Base-by-base conservation (phyloP, 257 asterid species). In the Scutellaria minor region DNA sequence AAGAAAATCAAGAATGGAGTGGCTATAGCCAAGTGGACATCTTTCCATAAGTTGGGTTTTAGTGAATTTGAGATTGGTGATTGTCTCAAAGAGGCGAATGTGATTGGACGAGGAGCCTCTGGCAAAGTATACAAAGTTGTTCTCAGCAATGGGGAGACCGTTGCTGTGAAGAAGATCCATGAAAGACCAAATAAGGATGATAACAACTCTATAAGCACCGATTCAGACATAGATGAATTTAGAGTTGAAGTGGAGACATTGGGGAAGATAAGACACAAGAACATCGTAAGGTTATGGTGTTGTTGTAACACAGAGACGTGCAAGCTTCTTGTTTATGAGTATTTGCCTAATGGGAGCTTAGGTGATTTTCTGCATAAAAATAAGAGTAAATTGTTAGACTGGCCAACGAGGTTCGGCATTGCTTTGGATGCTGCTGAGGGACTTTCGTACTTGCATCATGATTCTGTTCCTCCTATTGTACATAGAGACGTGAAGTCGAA, bases 361-460 rank as follows among this genome's bases (percentile, higher is more conserved):
- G 97, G 96, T 0, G 96, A 93, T 82, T 73, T 86, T 76, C 72
- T 93, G 76, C 96, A 89, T 60, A 59, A 85, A 50, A 62, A 66
- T 50, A 83, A 81, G 75, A 75, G 85, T 11, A 72, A 58, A 45
- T 70, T 64, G 67, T 77, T 92, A 63, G 88, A 86, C 71, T 90
- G 97, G 97, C 86, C 82, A 0, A 81, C 74, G 42, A 85, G 98
- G 85, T 86, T 84, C 66, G 82, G 41, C 77, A 87, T 92, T 39
- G 96, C 83, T 1, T 72, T 85, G 82, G 95, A 90, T 83, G 83
- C 96, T 15, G 98, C 97, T 0, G 95, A 93, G 80, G 98, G 97
- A 13, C 82, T 93, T 8, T 90, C 96, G 2, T 93, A 93, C 71
- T 75, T 93, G 85, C 98, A 92, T 73, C 97, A 93, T 5, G 97